Evolutionary conservation across 2,329 filamentous ascomycete species (phyloP), one percentile per base, ranked within the genome.

Genomic region (Diaporthe sp.): DNA sequence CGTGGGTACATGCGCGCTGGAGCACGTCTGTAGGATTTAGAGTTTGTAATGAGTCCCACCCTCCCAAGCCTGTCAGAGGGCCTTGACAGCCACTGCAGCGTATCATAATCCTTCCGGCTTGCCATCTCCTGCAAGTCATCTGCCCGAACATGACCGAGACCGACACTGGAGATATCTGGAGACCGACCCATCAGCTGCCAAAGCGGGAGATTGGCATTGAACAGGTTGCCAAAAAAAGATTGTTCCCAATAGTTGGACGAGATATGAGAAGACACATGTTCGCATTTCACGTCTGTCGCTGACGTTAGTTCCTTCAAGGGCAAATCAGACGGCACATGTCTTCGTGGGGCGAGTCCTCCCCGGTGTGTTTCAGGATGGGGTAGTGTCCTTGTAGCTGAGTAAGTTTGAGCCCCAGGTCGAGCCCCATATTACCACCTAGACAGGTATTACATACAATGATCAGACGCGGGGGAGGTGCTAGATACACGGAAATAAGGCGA

Each of bases 11-110:
- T 68, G 3, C 31, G 47, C 47, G 34, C 47, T 68, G 31, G 28
- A n/a, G 20, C 44, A 65, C 44, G 44, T 67, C 42, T 67, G 44
- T 31, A 68, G 65, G 65, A 68, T 68, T 68, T 68, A 68, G 65
- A 68, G 65, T 68, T 68, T 39, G 47, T 28, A 37, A 68, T 68
- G 34, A 37, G 65, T 53, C 47, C 44, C 20, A 49, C 42, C 63
- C 31, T 17, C 31, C 60, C 42, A 65, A 25, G 37, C n/a, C 31
- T 68, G 47, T 68, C 63, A 68, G 63, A 37, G 63, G 31, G 61
- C 20, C 42, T 67, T 67, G 61, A 67, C 61, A 67, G 61, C 44
- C 63, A 51, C 20, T n/a, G 63, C 63, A 51, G 44, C 63, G n/a
- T 68, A 68, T 68, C 63, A 68, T 17, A 25, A 10, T 7, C 63